Percentiles rank a stretch among this genome's conserved stretches.
Conservation (phyloP, 2,329 filamentous ascomycete genomes). For the Talaromyces rugulosus region DNA sequence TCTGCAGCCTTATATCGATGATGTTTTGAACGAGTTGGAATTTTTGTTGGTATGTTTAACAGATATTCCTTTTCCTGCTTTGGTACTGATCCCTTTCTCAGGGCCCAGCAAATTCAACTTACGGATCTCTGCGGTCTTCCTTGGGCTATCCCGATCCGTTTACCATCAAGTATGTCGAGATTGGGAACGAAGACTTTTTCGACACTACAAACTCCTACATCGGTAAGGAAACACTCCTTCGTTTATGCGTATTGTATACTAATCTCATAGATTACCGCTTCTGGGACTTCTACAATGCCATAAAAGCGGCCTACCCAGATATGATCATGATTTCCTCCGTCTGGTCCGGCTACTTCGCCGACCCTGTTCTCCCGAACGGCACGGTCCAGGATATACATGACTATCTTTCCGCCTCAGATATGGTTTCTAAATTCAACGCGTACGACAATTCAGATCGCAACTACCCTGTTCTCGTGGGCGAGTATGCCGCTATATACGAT, state of each 20-base stretch:
- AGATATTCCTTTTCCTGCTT: neutral
- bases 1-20: neutral
- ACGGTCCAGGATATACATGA: neutral
- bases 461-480: constrained; percentile 28
- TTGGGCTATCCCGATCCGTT: constrained; percentile 60
- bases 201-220: constrained; percentile 42
- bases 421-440: neutral
- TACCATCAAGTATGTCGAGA: constrained; percentile 56
- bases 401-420: neutral
- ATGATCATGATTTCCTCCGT: constrained; percentile 12
- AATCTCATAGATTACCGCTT: constrained; percentile 43
- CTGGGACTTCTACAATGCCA: constrained; percentile 55
- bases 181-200: constrained; percentile 65
- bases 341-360: neutral
- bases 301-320: constrained; percentile 52
- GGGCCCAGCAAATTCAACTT: constrained; percentile 51
- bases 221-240: neutral
- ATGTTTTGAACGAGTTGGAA: constrained; percentile 9
- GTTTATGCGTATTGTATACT: neutral
- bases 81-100: neutral
- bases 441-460: constrained; percentile 18
- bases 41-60: constrained; percentile 45
- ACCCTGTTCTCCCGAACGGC: neutral
- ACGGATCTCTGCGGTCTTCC: constrained; percentile 53
- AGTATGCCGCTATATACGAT: neutral